phyloP scores from a whole-genome alignment of 441 rosid species.

The Melastoma candidum region DNA sequence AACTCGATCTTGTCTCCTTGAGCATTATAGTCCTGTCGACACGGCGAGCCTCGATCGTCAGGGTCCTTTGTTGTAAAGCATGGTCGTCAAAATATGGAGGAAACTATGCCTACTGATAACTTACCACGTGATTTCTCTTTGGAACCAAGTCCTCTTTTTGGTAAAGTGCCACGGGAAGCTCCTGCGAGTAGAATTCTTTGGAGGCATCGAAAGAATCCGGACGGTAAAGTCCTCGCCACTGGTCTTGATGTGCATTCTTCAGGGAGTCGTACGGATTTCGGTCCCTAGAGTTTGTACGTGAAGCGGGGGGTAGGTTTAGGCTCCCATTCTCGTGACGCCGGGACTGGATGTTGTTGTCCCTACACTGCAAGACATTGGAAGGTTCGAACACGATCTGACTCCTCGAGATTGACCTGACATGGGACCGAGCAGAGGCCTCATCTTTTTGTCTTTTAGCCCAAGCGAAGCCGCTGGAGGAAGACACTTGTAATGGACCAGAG shows the following conservation, averaged over 20 bases:
- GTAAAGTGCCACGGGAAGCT: constrained; percentile 62
- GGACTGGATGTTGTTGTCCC: constrained; percentile 31
- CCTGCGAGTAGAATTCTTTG: constrained; percentile 81
- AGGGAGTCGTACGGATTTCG: constrained; percentile 46
- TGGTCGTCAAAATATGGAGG: not conserved
- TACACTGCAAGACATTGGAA: constrained; percentile 36
- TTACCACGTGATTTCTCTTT: constrained; percentile 61
- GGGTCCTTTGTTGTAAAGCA: not conserved
- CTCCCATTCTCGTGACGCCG: constrained; percentile 36
- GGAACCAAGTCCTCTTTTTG: constrained; percentile 61
- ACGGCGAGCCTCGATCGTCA: constrained; percentile 6
- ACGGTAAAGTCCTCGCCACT: constrained; percentile 73
- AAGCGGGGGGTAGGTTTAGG: constrained; percentile 17
- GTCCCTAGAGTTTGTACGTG: constrained; percentile 40
- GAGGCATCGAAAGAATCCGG: constrained; percentile 86
- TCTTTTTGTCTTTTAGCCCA: constrained; percentile 79
- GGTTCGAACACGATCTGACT: constrained; percentile 44
- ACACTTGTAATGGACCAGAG: constrained; percentile 77
- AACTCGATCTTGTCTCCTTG: constrained; percentile 66
- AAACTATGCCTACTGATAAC: constrained; percentile 9
- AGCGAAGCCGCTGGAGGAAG: constrained; percentile 81
- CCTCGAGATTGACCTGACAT: constrained; percentile 56
- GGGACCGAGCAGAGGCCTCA: constrained; percentile 42
- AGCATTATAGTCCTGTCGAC: constrained; percentile 48
- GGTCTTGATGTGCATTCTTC: constrained; percentile 51